Conservation (phyloP, 306 rosid genomes). For the Heteromeles arbutifolia region DNA sequence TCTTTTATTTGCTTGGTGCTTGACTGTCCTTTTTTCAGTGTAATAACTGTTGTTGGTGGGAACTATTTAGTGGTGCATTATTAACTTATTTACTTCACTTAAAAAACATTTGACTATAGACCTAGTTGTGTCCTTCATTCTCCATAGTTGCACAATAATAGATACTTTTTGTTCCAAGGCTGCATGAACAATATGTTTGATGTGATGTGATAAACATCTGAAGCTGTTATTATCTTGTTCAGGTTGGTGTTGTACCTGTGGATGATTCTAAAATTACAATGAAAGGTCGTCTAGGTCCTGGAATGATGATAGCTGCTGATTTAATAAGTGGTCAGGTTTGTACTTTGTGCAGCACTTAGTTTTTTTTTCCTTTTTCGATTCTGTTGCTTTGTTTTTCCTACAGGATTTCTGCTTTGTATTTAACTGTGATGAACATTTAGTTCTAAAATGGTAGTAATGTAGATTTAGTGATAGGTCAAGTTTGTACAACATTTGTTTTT, state of each 20-base stretch:
- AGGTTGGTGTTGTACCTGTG: conserved; percentile 95
- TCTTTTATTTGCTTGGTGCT: background rate
- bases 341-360: background rate
- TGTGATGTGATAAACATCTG: background rate
- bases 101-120: background rate
- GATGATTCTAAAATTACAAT: conserved; percentile 88
- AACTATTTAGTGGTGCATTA: background rate
- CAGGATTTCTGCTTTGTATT: background rate
- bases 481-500: background rate
- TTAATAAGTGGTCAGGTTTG: conserved; percentile 82
- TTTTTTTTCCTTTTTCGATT: background rate
- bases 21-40: background rate
- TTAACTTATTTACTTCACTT: background rate
- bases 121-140: background rate
- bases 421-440: background rate
- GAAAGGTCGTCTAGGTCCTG: conserved; percentile 99
- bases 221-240: conserved; percentile 13
- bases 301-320: conserved; percentile 98
- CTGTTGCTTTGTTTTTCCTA: background rate
- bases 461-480: background rate
- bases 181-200: conserved; percentile 8
- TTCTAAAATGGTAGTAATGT: background rate
- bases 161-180: background rate
- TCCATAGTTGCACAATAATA: background rate
- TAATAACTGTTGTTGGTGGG: background rate